Conservation (phyloP, 2,329 filamentous ascomycete species). For the Trichocomaceae sp. region DNA sequence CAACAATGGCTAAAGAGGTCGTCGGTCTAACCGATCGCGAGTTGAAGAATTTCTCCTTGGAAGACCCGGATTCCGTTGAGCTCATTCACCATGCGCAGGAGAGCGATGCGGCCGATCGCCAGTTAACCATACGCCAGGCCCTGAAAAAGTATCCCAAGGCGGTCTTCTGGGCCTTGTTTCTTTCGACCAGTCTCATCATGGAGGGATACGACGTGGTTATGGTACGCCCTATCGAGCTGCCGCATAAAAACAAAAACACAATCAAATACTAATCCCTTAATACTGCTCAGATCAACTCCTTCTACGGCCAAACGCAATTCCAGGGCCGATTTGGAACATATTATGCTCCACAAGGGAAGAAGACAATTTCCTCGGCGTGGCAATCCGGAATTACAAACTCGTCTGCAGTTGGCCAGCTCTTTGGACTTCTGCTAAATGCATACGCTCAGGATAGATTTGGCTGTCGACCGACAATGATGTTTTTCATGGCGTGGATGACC, state of each 20-base stretch:
- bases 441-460: slow-evolving; percentile 47
- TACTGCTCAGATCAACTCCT: slow-evolving; percentile 6
- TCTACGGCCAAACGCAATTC: slow-evolving; percentile 12
- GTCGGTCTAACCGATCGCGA: slow-evolving; percentile 10
- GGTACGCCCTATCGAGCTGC: neutral
- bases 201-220: slow-evolving; percentile 11
- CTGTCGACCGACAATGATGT: slow-evolving; percentile 46
- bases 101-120: slow-evolving; percentile 12
- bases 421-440: slow-evolving; percentile 47
- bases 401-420: slow-evolving; percentile 40
- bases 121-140: slow-evolving; percentile 9
- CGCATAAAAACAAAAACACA: too few relatives aligned
- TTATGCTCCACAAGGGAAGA: neutral
- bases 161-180: slow-evolving; percentile 12
- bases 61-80: slow-evolving; percentile 6
- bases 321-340: slow-evolving; percentile 7
- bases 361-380: slow-evolving; percentile 23
- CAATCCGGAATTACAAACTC: slow-evolving; percentile 41
- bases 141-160: slow-evolving; percentile 10
- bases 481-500: slow-evolving; percentile 40
- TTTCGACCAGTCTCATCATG: slow-evolving; percentile 12
- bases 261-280: neutral
- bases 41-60: slow-evolving; percentile 9
- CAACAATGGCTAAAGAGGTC: neutral
- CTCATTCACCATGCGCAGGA: slow-evolving; percentile 11